phyloP scores from a whole-genome alignment of 495 filamentous ascomycete species.

The Hypoxylon rickii region DNA sequence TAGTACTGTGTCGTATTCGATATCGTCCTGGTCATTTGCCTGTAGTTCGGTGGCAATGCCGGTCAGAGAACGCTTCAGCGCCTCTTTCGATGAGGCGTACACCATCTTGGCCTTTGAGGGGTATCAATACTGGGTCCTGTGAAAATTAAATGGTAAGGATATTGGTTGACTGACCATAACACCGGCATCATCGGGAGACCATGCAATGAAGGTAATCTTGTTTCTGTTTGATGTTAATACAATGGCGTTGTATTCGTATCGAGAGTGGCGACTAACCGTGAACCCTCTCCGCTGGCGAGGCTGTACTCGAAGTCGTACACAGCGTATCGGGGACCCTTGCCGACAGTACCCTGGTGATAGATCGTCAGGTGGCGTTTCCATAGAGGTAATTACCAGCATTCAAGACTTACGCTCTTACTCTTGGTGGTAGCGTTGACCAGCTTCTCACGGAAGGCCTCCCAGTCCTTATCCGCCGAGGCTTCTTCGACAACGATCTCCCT shows the following conservation, averaged over 20 bases:
- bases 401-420: conserved; percentile 45
- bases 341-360: conserved; percentile 53
- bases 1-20: conserved; percentile 81
- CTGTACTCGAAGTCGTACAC: conserved; percentile 91
- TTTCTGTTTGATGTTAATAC: conserved; percentile 58
- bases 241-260: not conserved
- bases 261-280: conserved; percentile 59
- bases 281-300: conserved; percentile 77
- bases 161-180: conserved; percentile 75
- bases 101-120: conserved; percentile 81
- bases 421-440: conserved; percentile 65
- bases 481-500: conserved; percentile 84
- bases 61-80: conserved; percentile 83
- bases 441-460: conserved; percentile 79
- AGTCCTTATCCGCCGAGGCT: conserved; percentile 62
- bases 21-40: conserved; percentile 88
- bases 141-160: conserved; percentile 30
- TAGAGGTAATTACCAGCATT: too few species aligned
- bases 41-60: conserved; percentile 82
- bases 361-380: conserved; percentile 16
- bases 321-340: conserved; percentile 86
- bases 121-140: conserved; percentile 15
- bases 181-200: conserved; percentile 83
- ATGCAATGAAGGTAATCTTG: conserved; percentile 96
- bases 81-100: conserved; percentile 94